These are phyloP conservation scores for Athelia sp. DNA, from an alignment of 1,284 basidiomycete species.

Conservation along the genomic window DNA sequence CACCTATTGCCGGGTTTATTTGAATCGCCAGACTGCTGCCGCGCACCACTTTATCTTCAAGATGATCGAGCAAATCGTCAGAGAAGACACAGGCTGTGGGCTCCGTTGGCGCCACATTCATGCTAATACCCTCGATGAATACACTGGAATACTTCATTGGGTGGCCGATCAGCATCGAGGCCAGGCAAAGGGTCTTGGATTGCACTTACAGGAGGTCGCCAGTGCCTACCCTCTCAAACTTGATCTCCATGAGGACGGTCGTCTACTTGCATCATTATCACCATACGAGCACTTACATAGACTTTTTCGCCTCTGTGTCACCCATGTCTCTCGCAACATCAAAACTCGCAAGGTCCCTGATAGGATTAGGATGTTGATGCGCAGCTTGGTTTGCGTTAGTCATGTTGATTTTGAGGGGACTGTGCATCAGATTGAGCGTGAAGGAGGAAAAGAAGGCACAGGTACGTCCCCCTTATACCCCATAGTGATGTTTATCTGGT, in stretches of 20 bases:
- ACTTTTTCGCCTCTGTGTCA: conserved; percentile 15
- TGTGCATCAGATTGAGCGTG: conserved; percentile 6
- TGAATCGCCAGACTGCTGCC: conserved; percentile 16
- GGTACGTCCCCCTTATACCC: conserved; percentile 4
- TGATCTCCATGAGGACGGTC: conserved; percentile 11
- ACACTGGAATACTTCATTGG: conserved; percentile 11
- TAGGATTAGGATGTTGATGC: conserved; percentile 14
- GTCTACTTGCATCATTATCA: conserved; percentile 7
- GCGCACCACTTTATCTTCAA: conserved; percentile 19
- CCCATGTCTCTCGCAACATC: conserved; percentile 18
- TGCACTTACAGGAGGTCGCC: conserved; percentile 16
- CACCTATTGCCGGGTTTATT: conserved; percentile 16
- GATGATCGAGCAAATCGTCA: conserved; percentile 17
- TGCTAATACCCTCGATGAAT: conserved; percentile 7
- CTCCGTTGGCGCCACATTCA: conserved; percentile 20
- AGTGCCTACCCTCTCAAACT: background rate
- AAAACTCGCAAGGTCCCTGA: conserved; percentile 6
- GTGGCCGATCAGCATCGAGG: conserved; percentile 22
- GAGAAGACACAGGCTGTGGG: conserved; percentile 15
- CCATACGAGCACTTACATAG: conserved; percentile 20
- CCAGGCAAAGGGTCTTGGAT: conserved; percentile 24
- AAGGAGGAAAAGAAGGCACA: conserved; percentile 13
- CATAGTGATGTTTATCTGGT: background rate
- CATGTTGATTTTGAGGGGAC: conserved; percentile 16
- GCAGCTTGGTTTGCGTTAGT: conserved; percentile 15